phyloP scores from a whole-genome alignment of 2,329 filamentous ascomycete genomes.

The Fusarium penzigii region DNA sequence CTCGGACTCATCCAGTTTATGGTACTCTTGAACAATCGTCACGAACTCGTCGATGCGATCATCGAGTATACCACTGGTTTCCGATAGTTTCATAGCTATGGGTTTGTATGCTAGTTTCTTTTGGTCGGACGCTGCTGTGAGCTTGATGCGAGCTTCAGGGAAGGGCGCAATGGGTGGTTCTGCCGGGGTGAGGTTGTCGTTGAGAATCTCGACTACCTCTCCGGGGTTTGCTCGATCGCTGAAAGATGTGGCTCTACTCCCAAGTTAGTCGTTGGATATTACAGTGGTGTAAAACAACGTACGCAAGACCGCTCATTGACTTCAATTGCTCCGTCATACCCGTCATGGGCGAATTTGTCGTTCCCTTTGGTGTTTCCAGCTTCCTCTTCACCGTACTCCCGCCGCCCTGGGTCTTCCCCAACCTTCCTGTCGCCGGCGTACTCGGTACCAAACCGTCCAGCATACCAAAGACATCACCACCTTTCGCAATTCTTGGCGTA shows the following conservation, averaged over 20 bases:
- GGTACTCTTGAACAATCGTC: constrained; percentile 69
- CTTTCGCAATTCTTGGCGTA: constrained; percentile 61
- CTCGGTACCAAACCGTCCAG: constrained; percentile 69
- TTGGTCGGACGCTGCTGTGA: constrained; percentile 83
- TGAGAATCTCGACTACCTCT: constrained; percentile 80
- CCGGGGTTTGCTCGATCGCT: constrained; percentile 76
- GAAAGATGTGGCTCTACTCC: constrained; percentile 51
- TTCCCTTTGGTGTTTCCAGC: constrained; percentile 29
- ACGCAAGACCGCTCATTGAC: constrained; percentile 32
- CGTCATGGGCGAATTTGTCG: constrained; percentile 36
- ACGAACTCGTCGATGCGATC: constrained; percentile 92
- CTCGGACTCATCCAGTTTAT: constrained; percentile 73
- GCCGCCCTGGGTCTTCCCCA: constrained; percentile 37
- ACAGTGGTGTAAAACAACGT: constrained; percentile 8
- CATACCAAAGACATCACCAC: constrained; percentile 81
- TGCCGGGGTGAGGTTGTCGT: constrained; percentile 67
- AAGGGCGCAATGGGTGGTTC: constrained; percentile 73
- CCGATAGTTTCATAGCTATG: constrained; percentile 91
- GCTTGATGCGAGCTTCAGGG: constrained; percentile 75
- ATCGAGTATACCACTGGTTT: constrained; percentile 90
- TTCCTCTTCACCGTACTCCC: constrained; percentile 36
- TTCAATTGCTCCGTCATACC: constrained; percentile 37
- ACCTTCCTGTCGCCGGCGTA: constrained; percentile 53
- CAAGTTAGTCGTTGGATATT: constrained; percentile 1
- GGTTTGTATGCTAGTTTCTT: constrained; percentile 92